phyloP scores from a whole-genome alignment of 768 basidiomycete species.

The Chalciporus chontae region DNA sequence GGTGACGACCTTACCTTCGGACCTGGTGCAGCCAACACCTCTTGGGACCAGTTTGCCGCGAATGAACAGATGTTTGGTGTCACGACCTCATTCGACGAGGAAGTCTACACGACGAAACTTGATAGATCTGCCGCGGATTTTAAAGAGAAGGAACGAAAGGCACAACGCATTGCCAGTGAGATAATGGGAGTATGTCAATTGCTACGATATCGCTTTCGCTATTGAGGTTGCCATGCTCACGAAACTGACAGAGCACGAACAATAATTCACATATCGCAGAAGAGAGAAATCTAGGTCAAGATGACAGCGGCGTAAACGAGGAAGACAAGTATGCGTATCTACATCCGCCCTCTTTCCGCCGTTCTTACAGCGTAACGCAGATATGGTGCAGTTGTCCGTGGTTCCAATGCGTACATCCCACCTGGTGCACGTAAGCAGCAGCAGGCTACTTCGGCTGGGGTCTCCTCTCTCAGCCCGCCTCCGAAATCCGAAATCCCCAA shows the following conservation, averaged over 20 bases:
- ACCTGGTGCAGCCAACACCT: constrained; percentile 38
- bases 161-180: constrained; percentile 85
- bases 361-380: constrained; percentile 40
- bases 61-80: constrained; percentile 95
- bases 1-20: constrained; percentile 75
- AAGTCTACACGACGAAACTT: constrained; percentile 90
- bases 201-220: background rate
- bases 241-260: constrained; percentile 45
- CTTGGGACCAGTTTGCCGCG: constrained; percentile 91
- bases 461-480: constrained; percentile 26
- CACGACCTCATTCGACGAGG: constrained; percentile 89
- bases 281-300: constrained; percentile 65
- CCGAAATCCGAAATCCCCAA: constrained; percentile 57
- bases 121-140: constrained; percentile 82
- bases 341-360: constrained; percentile 11
- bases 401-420: constrained; percentile 88
- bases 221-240: constrained; percentile 9
- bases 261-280: constrained; percentile 87
- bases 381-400: constrained; percentile 89
- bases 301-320: constrained; percentile 80
- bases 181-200: constrained; percentile 69
- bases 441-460: constrained; percentile 19
- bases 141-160: constrained; percentile 84
- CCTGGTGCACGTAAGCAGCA: constrained; percentile 73
- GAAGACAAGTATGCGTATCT: constrained; percentile 81